Percentiles rank a stretch among this genome's conserved stretches.
Conservation (phyloP, 495 filamentous ascomycete genomes). For the Trichodelitschia bisporula region DNA sequence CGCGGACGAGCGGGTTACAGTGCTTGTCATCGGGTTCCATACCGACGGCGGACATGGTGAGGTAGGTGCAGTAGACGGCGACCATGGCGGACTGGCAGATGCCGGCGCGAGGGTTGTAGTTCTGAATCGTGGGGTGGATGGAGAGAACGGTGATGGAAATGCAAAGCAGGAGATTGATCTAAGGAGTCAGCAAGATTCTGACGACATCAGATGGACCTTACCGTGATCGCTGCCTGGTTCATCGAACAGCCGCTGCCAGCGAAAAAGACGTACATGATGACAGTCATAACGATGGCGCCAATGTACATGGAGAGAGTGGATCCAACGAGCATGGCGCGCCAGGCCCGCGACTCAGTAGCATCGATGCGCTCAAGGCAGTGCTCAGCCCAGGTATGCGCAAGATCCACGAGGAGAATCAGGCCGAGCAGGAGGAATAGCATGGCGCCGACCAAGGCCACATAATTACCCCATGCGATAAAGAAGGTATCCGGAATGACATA, state of each 20-base stretch:
- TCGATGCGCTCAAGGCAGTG: conserved; percentile 88
- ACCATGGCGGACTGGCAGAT: conserved; percentile 95
- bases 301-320: conserved; percentile 91
- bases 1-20: conserved; percentile 83
- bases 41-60: conserved; percentile 92
- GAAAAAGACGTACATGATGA: conserved; percentile 96
- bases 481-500: conserved; percentile 91
- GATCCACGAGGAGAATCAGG: conserved; percentile 75
- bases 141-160: conserved; percentile 61
- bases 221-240: conserved; percentile 64
- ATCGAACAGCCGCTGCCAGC: conserved; percentile 60
- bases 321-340: conserved; percentile 69
- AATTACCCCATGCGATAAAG: conserved; percentile 92
- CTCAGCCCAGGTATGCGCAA: conserved; percentile 96
- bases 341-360: conserved; percentile 55
- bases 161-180: conserved; percentile 71
- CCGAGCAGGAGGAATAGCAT: conserved; percentile 89
- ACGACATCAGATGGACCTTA: too few relatives aligned
- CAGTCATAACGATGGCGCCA: conserved; percentile 70
- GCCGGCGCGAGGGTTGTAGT: conserved; percentile 77
- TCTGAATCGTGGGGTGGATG: conserved; percentile 74
- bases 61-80: conserved; percentile 90
- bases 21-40: conserved; percentile 93
- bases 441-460: conserved; percentile 66
- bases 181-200: conserved; percentile 9